phyloP scores from a whole-genome alignment of 1,284 basidiomycete genomes.

The Prillingera fragicola region DNA sequence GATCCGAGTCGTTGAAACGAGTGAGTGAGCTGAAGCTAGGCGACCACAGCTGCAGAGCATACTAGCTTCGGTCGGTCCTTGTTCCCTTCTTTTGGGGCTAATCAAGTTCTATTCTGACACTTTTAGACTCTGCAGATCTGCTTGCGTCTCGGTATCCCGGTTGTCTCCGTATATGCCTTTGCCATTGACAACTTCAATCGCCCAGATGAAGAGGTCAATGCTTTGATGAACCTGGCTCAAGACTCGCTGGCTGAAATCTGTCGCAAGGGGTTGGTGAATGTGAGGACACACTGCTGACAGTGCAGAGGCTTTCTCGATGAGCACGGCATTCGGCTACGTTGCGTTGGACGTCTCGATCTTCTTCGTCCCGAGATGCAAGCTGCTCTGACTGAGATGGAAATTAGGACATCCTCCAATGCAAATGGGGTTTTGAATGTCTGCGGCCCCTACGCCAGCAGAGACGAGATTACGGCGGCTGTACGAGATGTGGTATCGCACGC shows the following conservation, averaged over 20 bases:
- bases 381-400: constrained; percentile 69
- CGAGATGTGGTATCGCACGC: constrained; percentile 52
- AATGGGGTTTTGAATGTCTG: constrained; percentile 90
- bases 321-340: constrained; percentile 78
- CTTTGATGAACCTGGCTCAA: constrained; percentile 79
- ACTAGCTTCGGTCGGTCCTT: neutral
- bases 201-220: constrained; percentile 76
- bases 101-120: neutral
- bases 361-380: constrained; percentile 68
- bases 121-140: constrained; percentile 74
- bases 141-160: constrained; percentile 65
- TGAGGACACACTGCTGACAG: constrained; percentile 1
- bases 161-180: constrained; percentile 92
- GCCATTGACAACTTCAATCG: constrained; percentile 96
- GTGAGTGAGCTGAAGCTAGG: too few species aligned
- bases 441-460: constrained; percentile 86
- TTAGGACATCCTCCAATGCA: constrained; percentile 55
- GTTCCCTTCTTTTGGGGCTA: neutral
- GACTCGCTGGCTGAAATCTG: constrained; percentile 77
- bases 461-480: constrained; percentile 83
- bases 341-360: constrained; percentile 72
- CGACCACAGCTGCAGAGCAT: neutral
- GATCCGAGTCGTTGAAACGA: constrained; percentile 73
- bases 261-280: constrained; percentile 60
- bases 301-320: constrained; percentile 67